Percentiles rank a stretch among this genome's conserved stretches.
Conservation (phyloP, 2,329 filamentous ascomycete species). For the Pseudofabraea citricarpa region DNA sequence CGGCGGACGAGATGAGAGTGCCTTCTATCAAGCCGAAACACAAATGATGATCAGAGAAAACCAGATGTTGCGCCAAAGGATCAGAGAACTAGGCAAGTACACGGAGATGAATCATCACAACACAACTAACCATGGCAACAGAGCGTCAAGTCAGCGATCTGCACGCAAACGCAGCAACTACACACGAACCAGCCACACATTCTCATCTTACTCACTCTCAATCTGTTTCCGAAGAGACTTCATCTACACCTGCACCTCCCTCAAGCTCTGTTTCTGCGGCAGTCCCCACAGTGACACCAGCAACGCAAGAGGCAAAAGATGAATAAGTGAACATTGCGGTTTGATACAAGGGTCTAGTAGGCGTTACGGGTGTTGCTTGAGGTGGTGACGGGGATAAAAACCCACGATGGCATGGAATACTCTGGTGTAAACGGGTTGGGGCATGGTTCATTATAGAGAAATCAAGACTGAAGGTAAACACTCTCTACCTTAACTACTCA, state of each 20-base stretch:
- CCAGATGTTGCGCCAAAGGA: conserved; percentile 73
- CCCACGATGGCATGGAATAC: too few relatives aligned
- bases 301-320: conserved; percentile 10
- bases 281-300: not conserved
- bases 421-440: too few relatives aligned
- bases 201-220: conserved; percentile 25
- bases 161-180: conserved; percentile 22
- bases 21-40: conserved; percentile 79
- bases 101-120: not conserved
- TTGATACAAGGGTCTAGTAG: too few relatives aligned
- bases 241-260: conserved; percentile 1
- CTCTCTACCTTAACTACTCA: too few relatives aligned
- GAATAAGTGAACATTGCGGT: conserved; percentile 11
- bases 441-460: too few relatives aligned
- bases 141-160: conserved; percentile 13
- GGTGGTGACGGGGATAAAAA: too few relatives aligned
- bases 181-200: conserved; percentile 25
- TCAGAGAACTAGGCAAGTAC: conserved; percentile 68
- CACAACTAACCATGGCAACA: not conserved
- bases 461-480: too few relatives aligned
- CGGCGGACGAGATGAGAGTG: conserved; percentile 66
- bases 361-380: too few relatives aligned
- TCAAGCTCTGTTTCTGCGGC: not conserved
- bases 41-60: conserved; percentile 75
- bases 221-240: conserved; percentile 22